A percentile compares a stretch with the other conserved stretches of the same genome.
phyloP scores from a whole-genome alignment of 257 asterid genomes.

The Galeopsis tetrahit region DNA sequence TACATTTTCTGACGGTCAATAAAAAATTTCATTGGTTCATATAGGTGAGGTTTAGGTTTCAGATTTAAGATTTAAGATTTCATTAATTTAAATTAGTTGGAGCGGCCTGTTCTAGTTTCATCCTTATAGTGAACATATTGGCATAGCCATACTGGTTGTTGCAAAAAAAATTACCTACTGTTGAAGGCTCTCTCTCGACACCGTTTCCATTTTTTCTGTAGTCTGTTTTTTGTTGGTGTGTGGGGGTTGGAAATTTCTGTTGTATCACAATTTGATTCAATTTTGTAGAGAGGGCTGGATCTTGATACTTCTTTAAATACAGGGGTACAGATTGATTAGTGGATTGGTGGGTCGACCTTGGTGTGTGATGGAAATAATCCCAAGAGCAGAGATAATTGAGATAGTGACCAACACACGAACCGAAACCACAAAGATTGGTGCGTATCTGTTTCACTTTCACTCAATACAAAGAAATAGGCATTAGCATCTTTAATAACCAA shows the following conservation, averaged over 20 bases:
- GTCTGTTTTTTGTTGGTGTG: background rate
- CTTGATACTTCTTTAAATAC: conserved; percentile 27
- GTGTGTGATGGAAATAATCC: conserved; percentile 79
- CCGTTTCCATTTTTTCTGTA: background rate
- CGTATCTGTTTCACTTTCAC: conserved; percentile 29
- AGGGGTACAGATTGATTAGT: conserved; percentile 83
- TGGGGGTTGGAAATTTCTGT: background rate
- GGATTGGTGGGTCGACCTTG: conserved; percentile 88
- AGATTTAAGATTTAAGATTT: background rate
- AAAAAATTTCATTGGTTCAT: background rate
- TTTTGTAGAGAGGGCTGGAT: conserved; percentile 7
- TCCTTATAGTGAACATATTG: background rate
- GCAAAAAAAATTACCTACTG: background rate
- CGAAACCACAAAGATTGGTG: conserved; percentile 85
- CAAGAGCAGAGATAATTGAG: conserved; percentile 70
- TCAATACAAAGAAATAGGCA: background rate
- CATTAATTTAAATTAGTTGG: background rate
- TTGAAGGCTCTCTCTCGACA: conserved; percentile 10
- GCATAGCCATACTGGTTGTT: background rate
- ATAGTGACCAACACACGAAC: conserved; percentile 57
- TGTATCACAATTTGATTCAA: conserved; percentile 6
- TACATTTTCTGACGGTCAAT: background rate
- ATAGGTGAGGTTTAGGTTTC: conserved; percentile 5
- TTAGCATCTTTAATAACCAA: conserved; percentile 4
- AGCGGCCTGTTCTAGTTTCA: conserved; percentile 20